Conservation (phyloP, 1,284 basidiomycete genomes). For the Cutaneotrichosporon spelunceum region DNA sequence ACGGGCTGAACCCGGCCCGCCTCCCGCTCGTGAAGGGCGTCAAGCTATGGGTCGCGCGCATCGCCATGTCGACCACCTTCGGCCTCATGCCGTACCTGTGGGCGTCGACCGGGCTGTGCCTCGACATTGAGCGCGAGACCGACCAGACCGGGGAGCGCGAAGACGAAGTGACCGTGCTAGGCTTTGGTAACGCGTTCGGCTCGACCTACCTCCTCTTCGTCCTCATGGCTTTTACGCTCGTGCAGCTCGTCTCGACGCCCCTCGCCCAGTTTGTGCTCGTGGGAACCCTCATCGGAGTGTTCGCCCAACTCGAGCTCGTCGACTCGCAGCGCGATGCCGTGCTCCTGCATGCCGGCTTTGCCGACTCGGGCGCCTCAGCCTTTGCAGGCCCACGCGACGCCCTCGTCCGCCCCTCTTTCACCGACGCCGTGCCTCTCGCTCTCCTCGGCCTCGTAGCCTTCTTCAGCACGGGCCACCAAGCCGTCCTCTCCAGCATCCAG, state of each 20-base stretch:
- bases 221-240: conserved; percentile 61
- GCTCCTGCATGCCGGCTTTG: conserved; percentile 53
- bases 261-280: conserved; percentile 75
- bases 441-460: conserved; percentile 74
- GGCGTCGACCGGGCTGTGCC: conserved; percentile 67
- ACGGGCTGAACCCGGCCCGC: conserved; percentile 40
- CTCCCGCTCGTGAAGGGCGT: conserved; percentile 54
- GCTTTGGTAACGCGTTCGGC: conserved; percentile 87
- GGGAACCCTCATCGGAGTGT: conserved; percentile 61
- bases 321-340: conserved; percentile 74
- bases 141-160: conserved; percentile 38
- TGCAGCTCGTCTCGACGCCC: conserved; percentile 69
- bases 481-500: conserved; percentile 82
- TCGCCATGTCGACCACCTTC: conserved; percentile 57
- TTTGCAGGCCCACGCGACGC: conserved; percentile 51
- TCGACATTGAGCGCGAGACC: conserved; percentile 58
- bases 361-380: conserved; percentile 31
- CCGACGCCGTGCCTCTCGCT: conserved; percentile 67
- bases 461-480: conserved; percentile 88
- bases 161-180: conserved; percentile 67
- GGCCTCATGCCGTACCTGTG: conserved; percentile 63
- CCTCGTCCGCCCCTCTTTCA: conserved; percentile 58
- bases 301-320: conserved; percentile 70
- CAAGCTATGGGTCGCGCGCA: conserved; percentile 64
- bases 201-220: conserved; percentile 81